These are phyloP conservation scores for Saccharomycodes ludwigii DNA, from an alignment of 805 yeast species.

Conservation along the genomic window DNA sequence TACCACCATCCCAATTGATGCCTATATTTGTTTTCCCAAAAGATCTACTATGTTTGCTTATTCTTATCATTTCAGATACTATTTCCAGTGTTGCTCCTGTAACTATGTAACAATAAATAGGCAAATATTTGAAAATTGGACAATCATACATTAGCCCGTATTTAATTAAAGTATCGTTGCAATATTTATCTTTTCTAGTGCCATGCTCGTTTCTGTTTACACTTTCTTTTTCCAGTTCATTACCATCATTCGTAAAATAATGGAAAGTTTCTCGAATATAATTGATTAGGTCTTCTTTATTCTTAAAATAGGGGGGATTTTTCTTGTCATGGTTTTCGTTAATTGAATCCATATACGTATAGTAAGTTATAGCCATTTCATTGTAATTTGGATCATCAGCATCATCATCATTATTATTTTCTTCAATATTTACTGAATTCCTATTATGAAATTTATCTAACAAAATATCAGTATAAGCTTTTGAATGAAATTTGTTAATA, in stretches of 20 bases:
- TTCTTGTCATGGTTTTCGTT: slow-evolving; percentile 4
- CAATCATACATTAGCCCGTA: slow-evolving; percentile 54
- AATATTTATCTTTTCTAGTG: neutral
- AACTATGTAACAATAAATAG: slow-evolving; percentile 33
- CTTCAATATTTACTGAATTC: slow-evolving; percentile 11
- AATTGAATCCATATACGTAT: too few relatives aligned
- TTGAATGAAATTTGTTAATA: slow-evolving; percentile 38
- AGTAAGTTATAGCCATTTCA: slow-evolving; percentile 8
- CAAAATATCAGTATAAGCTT: slow-evolving; percentile 29
- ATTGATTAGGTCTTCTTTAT: slow-evolving; percentile 10
- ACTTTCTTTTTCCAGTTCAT: slow-evolving; percentile 2
- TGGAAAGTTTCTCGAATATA: too few relatives aligned
- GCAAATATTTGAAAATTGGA: slow-evolving; percentile 43
- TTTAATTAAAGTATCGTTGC: slow-evolving; percentile 13
- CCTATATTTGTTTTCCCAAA: slow-evolving; percentile 22
- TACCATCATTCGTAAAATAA: slow-evolving; percentile 5
- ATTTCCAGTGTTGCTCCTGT: slow-evolving; percentile 50
- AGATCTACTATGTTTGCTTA: neutral
- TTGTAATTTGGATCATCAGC: too few relatives aligned
- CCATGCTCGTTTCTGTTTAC: slow-evolving; percentile 5
- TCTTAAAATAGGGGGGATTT: slow-evolving; percentile 3
- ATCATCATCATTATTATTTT: slow-evolving; percentile 9
- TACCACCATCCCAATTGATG: slow-evolving; percentile 70
- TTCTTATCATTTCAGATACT: slow-evolving; percentile 26
- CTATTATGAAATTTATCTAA: slow-evolving; percentile 17